Evolutionary conservation across 1,284 basidiomycete genomes (phyloP), one percentile per base, ranked within the genome.

Genomic region (Anthracocystis walkeri): DNA sequence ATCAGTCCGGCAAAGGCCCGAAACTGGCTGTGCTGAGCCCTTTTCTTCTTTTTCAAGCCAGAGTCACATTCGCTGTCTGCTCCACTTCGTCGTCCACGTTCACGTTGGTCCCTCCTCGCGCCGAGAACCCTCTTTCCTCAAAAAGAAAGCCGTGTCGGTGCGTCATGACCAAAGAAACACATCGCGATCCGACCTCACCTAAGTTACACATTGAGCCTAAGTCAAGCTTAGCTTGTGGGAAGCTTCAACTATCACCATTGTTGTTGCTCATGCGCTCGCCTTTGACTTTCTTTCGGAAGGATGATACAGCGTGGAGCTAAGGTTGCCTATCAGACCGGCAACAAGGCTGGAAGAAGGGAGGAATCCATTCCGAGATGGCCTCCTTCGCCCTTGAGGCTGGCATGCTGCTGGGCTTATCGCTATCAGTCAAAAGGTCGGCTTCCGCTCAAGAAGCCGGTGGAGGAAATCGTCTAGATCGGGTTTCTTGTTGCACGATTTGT

Each of bases 321-420:
- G 7, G 18, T 44, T 61, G 67, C 61, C 57, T 70, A 70, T 70
- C 67, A 65, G 61, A 61, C 67, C 67, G 67, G 67, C 67, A 57
- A 65, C 42, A 64, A 70, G 62, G 35, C 67, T 61, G 67, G 67
- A 42, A 52, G 45, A 16, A 38, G 35, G n/a, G 35, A 38, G 12
- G 6, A 38, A 38, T 2, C 33, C 31, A 18, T 40, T 51, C 31
- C 20, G 20, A 38, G 35, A 16, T 14, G 14, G 10, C 11, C 11
- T 14, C 35, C 35, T 38, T 16, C 35, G 35, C 35, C 35, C 35
- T 38, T 38, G 35, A 38, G 16, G 16, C 35, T 38, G 35, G 35
- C 35, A 38, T 38, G 35, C 35, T 38, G 14, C 35, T 14, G 35
- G 18, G 8, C 11, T 51, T 53, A 50, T 25, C 29, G 23, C 25